Conservation (phyloP, 2,329 filamentous ascomycete genomes). For the Xylaria sp. region DNA sequence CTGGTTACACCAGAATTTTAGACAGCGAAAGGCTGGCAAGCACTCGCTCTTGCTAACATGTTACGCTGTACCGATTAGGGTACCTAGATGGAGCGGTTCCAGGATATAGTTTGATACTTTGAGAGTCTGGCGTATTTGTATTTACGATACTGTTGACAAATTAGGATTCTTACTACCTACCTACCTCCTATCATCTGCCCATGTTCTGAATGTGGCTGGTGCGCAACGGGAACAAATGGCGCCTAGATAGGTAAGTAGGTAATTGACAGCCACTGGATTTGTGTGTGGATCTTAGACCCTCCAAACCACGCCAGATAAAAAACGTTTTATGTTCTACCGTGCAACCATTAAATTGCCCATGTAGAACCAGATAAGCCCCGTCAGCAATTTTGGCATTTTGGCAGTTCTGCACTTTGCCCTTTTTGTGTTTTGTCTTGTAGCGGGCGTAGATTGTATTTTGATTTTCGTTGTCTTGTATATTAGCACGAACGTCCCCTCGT, state of each 20-base stretch:
- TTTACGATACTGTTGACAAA: constrained; percentile 24
- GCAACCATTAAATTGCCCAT: background rate
- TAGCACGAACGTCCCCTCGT: background rate
- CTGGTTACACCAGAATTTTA: background rate
- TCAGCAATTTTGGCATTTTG: background rate
- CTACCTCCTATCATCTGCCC: background rate
- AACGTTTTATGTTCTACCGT: background rate
- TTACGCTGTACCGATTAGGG: background rate
- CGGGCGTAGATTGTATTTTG: background rate
- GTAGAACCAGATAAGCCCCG: constrained; percentile 2
- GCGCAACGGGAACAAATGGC: background rate
- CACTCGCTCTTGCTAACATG: background rate
- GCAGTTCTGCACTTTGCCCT: background rate
- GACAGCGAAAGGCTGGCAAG: background rate
- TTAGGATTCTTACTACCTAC: constrained; percentile 2
- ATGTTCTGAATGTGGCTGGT: background rate
- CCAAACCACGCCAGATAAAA: background rate
- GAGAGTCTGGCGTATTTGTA: constrained; percentile 7
- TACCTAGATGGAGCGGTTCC: background rate
- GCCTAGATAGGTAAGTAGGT: background rate
- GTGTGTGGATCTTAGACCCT: background rate
- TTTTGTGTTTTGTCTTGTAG: background rate
- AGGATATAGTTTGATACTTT: background rate
- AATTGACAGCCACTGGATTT: background rate
- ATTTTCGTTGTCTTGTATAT: background rate